phyloP scores from a whole-genome alignment of 805 yeast species.

The Starmerella bacillaris region DNA sequence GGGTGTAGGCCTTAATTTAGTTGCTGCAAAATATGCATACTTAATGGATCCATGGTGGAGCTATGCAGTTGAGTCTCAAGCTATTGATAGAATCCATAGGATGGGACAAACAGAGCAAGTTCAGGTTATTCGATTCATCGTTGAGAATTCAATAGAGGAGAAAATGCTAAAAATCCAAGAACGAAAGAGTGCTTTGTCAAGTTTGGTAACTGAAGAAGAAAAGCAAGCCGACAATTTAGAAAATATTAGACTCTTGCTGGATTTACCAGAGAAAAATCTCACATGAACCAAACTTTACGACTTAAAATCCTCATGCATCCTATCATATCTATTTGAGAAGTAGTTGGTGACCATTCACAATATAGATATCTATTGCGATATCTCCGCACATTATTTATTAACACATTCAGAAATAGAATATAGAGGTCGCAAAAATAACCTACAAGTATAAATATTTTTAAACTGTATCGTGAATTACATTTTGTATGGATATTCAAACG shows the following conservation, averaged over 20 bases:
- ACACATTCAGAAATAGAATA: too few relatives aligned
- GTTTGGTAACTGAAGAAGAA: constrained; percentile 24
- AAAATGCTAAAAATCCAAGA: constrained; percentile 79
- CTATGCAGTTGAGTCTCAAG: constrained; percentile 77
- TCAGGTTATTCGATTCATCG: constrained; percentile 59
- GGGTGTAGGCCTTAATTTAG: constrained; percentile 80
- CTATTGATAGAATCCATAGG: constrained; percentile 77
- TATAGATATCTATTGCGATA: too few relatives aligned
- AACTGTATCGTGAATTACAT: too few relatives aligned
- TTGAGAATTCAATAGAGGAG: constrained; percentile 69
- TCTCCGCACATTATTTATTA: too few relatives aligned
- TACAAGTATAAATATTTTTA: too few relatives aligned
- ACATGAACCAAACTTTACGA: too few relatives aligned
- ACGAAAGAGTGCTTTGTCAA: constrained; percentile 33
- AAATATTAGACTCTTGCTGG: constrained; percentile 23
- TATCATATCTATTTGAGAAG: too few relatives aligned
- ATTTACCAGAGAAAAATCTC: constrained; percentile 13
- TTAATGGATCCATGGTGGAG: constrained; percentile 98
- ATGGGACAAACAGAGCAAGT: constrained; percentile 69
- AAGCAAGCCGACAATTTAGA: constrained; percentile 22
- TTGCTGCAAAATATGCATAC: constrained; percentile 67
- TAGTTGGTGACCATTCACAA: too few relatives aligned
- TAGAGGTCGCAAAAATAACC: too few relatives aligned
- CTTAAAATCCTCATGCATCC: too few relatives aligned
- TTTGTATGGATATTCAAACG: too few relatives aligned